These are phyloP conservation scores for Dendrostoma leiphaemia DNA, from an alignment of 2,329 filamentous ascomycete genomes.

Conservation along the genomic window DNA sequence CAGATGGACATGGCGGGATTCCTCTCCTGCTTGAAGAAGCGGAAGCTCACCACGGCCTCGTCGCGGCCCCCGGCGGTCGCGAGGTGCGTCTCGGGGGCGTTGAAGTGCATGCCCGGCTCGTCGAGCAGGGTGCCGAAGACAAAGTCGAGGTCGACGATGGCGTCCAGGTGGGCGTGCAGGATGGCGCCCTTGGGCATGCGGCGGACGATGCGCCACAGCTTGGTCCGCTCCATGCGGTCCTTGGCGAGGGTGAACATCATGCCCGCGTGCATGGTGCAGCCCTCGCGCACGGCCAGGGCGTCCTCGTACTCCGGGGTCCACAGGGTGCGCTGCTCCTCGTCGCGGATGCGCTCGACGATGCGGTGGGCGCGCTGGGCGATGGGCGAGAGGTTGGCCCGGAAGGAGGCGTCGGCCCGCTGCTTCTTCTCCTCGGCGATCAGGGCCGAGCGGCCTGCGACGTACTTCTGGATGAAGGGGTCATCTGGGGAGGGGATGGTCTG, in stretches of 20 bases:
- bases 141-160: conserved; percentile 86
- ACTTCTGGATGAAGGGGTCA: conserved; percentile 81
- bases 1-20: conserved; percentile 56
- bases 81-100: conserved; percentile 55
- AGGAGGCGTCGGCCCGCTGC: conserved; percentile 72
- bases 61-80: conserved; percentile 50
- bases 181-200: conserved; percentile 87
- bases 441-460: conserved; percentile 70
- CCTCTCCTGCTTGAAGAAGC: conserved; percentile 46
- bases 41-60: conserved; percentile 59
- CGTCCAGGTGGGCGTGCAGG: conserved; percentile 84
- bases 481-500: conserved; percentile 54
- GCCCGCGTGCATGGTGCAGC: conserved; percentile 72
- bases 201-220: conserved; percentile 80
- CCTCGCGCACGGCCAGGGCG: conserved; percentile 58
- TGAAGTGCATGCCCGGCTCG: conserved; percentile 72
- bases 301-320: conserved; percentile 78
- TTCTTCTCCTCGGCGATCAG: conserved; percentile 80
- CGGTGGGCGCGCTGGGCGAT: conserved; percentile 73
- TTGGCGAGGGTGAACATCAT: conserved; percentile 93
- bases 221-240: conserved; percentile 79
- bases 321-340: conserved; percentile 70
- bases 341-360: conserved; percentile 78
- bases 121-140: conserved; percentile 69
- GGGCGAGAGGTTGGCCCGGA: conserved; percentile 73